Base-by-base conservation (phyloP, 208 protist species). In the Leishmania major region DNA sequence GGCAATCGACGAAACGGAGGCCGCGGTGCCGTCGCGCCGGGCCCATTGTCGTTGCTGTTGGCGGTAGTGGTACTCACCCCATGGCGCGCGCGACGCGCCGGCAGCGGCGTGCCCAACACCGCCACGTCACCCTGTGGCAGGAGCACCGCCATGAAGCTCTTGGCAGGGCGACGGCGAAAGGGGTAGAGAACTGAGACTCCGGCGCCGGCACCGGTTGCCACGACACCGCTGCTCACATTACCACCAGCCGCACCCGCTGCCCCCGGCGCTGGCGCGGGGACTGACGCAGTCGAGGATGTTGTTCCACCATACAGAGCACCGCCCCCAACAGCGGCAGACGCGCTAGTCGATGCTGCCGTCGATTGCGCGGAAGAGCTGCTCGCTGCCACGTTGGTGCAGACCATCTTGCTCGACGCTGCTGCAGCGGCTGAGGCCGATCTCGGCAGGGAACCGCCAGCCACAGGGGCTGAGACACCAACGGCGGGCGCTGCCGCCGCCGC, bases 71-170 rank as follows among this genome's bases (percentile, higher is more conserved):
- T 2, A n/a, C 6, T 35, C 64, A 25, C 25, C 25, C 8, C 7
- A 57, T 69, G 45, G 31, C 35, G 10, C 37, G 66, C 53, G 31
- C 60, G 67, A 51, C 43, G 49, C 57, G 31, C 13, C n/a, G 57
- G 76, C 49, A n/a, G 17, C 51, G 72, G 73, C 51, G 49, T 70
- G 25, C 91, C 88, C 81, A 88, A 95, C 13, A 82, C 51, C 71
- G 90, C 77, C 13, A 93, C 82, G 15, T 83, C 74, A 47, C 91
- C 91, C 62, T 84, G 81, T 2, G 91, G 91, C 57, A 92, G 80
- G 37, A 95, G 81, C 10, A 90, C n/a, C 57, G 91, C 91, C n/a
- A 78, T 47, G 70, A 93, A 93, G 83, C 31, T 47, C 25, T 62
- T 83, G 64, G 72, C 70, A 8, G 75, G 74, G 57, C 79, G 84